Conservation (phyloP, 2,329 filamentous ascomycete species). For the Penicillium polonicum region DNA sequence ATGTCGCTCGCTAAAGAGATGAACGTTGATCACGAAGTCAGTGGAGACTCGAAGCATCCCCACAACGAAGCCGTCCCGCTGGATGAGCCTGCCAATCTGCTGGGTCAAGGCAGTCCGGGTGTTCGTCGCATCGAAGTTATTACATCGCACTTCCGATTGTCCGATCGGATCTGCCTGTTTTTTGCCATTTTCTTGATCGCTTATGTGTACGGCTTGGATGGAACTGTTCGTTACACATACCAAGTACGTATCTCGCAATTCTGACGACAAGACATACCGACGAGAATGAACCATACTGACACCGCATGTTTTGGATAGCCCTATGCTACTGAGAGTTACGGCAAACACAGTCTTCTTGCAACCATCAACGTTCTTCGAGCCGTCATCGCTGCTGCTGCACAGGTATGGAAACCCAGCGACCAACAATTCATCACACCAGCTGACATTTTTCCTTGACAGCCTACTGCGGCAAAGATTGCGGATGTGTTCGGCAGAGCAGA, state of each 20-base stretch:
- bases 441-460: constrained; percentile 35
- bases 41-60: constrained; percentile 6
- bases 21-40: neutral
- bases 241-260: constrained; percentile 31
- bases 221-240: constrained; percentile 54
- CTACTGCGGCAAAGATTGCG: constrained; percentile 60
- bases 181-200: constrained; percentile 61
- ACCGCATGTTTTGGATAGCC: constrained; percentile 39
- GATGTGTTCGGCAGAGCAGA: constrained; percentile 64
- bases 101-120: constrained; percentile 45
- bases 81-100: neutral
- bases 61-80: neutral
- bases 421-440: neutral
- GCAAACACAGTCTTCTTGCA: constrained; percentile 55
- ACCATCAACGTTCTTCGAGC: constrained; percentile 60
- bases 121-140: constrained; percentile 61
- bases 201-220: constrained; percentile 64
- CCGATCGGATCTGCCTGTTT: constrained; percentile 59
- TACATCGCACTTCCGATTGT: constrained; percentile 50
- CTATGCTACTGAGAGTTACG: constrained; percentile 54
- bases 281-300: neutral
- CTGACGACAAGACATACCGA: neutral
- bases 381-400: constrained; percentile 60
- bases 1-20: constrained; percentile 2
- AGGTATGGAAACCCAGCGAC: constrained; percentile 29